Base-by-base conservation (phyloP, 2,329 filamentous ascomycete genomes). In the Byssothecium circinans region DNA sequence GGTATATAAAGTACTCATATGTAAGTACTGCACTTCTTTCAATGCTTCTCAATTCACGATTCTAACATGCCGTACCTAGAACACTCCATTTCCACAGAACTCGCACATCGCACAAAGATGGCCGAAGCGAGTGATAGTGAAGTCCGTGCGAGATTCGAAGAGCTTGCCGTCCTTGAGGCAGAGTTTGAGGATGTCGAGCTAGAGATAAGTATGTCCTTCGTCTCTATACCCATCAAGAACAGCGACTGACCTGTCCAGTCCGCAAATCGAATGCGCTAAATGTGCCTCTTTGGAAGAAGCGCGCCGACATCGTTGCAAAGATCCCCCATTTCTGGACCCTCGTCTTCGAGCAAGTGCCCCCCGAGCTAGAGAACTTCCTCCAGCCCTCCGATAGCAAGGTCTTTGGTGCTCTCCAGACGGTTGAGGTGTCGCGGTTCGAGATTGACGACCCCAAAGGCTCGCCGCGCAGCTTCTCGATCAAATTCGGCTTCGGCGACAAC, bases 321-420 rank as follows among this genome's bases (percentile, higher is more conserved):
- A 91, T 96, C 66, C 82, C 84, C 60, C 84, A 89, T 76, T 99
- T 97, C 83, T 97, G 94, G 94, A 80, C 89, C n/a, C 82, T 95
- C 49, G 91, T 96, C 47, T 81, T 97, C 69, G 89, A 95, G 77
- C 87, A 91, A 75, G 85, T 88, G 2, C 91, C 91, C 2, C 80
- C 82, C 38, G 90, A 96, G 54, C 82, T 99, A 60, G 91, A 96
- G 74, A 86, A 90, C 73, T 91, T 86, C 78, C 87, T 97, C 68
- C 86, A 90, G 68, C 87, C 89, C 35, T 81, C 82, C 40, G 92
- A 97, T 76, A 84, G 86, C 12, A 80, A 81, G 8, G 75, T 94
- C 52, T 81, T 97, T 49, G 81, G 86, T 54, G 79, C 82, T 33
- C 83, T 97, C 47, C 80, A 78, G 49, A 79, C 79, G 57, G 62